These are phyloP conservation scores for Quercus bicolor DNA, from an alignment of 306 rosid species.

Conservation along the genomic window DNA sequence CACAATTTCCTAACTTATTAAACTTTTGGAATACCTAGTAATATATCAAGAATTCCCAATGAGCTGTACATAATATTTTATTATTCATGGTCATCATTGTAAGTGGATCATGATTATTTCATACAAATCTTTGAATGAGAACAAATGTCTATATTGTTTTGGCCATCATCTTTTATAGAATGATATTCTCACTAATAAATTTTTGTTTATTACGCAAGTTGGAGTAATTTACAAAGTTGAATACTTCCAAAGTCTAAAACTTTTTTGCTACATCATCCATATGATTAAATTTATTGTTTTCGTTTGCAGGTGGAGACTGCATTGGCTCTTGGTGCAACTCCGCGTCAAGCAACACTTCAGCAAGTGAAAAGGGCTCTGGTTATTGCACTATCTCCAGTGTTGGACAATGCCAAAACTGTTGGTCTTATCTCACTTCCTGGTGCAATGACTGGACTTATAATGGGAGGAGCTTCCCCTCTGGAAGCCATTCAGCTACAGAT, in stretches of 20 bases:
- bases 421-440: conserved; percentile 92
- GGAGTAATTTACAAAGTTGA: not conserved
- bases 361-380: conserved; percentile 82
- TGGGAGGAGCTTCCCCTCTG: conserved; percentile 97
- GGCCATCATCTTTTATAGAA: not conserved
- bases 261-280: not conserved
- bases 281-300: not conserved
- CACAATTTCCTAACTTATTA: too few relatives aligned
- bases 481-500: conserved; percentile 95
- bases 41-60: too few relatives aligned
- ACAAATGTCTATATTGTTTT: too few relatives aligned
- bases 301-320: conserved; percentile 79
- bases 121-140: too few relatives aligned
- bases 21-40: too few relatives aligned
- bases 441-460: conserved; percentile 95
- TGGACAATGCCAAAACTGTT: conserved; percentile 91
- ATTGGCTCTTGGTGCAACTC: conserved; percentile 92
- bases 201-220: not conserved
- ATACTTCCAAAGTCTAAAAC: not conserved
- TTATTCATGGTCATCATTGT: too few relatives aligned
- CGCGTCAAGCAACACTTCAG: conserved; percentile 78
- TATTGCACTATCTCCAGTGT: conserved; percentile 77
- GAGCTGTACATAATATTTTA: too few relatives aligned
- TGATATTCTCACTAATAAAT: not conserved
- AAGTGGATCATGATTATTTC: too few relatives aligned